These are phyloP conservation scores for Saturnispora dispora DNA, from an alignment of 805 yeast species.

Conservation along the genomic window DNA sequence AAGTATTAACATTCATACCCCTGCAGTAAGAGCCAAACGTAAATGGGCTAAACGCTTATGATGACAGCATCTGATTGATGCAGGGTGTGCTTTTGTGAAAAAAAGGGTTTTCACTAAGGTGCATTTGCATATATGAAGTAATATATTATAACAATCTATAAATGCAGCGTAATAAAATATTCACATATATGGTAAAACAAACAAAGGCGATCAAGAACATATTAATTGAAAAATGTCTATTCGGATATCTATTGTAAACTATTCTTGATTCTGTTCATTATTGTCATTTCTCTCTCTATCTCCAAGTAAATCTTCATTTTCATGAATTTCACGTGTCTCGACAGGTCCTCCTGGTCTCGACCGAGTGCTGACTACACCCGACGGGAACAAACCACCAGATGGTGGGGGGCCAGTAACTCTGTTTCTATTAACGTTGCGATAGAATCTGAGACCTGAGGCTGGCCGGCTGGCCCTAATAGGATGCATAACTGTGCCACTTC, in stretches of 20 bases:
- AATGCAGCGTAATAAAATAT: neutral
- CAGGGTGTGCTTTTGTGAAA: no score
- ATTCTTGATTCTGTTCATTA: neutral
- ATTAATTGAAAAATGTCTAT: neutral
- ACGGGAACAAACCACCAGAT: constrained; percentile 6
- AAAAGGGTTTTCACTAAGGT: no score
- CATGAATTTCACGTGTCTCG: constrained; percentile 2
- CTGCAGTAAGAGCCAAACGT: no score
- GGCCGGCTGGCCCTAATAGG: neutral
- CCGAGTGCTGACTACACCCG: constrained; percentile 5
- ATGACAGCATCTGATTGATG: no score
- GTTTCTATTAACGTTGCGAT: constrained; percentile 6
- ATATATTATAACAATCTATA: neutral
- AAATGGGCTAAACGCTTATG: no score
- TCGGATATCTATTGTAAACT: neutral
- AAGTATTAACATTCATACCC: no score
- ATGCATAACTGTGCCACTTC: neutral
- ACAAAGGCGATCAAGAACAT: neutral
- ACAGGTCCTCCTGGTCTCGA: constrained; percentile 3
- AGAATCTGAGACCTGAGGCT: constrained; percentile 4
- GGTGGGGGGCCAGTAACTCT: constrained; percentile 5
- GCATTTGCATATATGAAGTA: neutral
- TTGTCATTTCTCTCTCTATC: neutral
- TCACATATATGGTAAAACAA: neutral
- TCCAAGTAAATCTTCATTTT: neutral